phyloP scores from a whole-genome alignment of 345 rosid genomes.

The Microthlaspi erraticum region DNA sequence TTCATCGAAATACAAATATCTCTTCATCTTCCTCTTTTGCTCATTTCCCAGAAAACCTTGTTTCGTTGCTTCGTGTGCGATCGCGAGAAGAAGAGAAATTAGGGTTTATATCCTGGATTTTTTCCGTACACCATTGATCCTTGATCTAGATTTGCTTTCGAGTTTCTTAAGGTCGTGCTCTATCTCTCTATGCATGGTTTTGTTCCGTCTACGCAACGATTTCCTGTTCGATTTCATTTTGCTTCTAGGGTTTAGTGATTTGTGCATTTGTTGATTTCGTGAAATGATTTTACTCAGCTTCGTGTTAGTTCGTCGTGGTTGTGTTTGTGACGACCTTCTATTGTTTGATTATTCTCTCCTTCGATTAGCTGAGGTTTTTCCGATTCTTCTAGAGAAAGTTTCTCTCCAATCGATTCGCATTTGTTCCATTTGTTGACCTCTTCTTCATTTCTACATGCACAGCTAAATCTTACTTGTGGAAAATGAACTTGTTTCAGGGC shows the following conservation, averaged over 20 bases:
- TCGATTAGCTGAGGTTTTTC: slow-evolving; percentile 33
- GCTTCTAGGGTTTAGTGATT: slow-evolving; percentile 48
- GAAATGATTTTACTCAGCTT: slow-evolving; percentile 23
- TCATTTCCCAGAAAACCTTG: slow-evolving; percentile 47
- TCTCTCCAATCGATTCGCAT: slow-evolving; percentile 29
- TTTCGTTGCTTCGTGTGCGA: slow-evolving; percentile 41
- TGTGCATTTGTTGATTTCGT: slow-evolving; percentile 21
- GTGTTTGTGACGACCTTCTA: slow-evolving; percentile 22
- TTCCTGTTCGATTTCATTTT: slow-evolving; percentile 32
- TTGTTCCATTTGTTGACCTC: slow-evolving; percentile 14
- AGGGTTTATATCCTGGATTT: slow-evolving; percentile 37
- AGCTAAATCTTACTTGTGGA: slow-evolving; percentile 16
- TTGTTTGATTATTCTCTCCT: slow-evolving; percentile 17
- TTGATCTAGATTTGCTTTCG: slow-evolving; percentile 25
- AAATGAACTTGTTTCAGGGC: slow-evolving; percentile 33
- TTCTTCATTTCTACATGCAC: slow-evolving; percentile 36
- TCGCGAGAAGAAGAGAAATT: slow-evolving; percentile 37
- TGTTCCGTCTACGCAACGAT: slow-evolving; percentile 23
- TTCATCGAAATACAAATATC: slow-evolving; percentile 42
- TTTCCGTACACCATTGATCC: slow-evolving; percentile 35
- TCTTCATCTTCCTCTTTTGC: slow-evolving; percentile 42
- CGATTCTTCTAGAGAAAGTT: background rate
- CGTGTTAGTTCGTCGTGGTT: slow-evolving; percentile 33
- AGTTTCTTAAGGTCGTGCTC: slow-evolving; percentile 36
- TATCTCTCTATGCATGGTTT: slow-evolving; percentile 44